Conservation (phyloP, 2,329 filamentous ascomycete species). For the Fusarium circinatum region DNA sequence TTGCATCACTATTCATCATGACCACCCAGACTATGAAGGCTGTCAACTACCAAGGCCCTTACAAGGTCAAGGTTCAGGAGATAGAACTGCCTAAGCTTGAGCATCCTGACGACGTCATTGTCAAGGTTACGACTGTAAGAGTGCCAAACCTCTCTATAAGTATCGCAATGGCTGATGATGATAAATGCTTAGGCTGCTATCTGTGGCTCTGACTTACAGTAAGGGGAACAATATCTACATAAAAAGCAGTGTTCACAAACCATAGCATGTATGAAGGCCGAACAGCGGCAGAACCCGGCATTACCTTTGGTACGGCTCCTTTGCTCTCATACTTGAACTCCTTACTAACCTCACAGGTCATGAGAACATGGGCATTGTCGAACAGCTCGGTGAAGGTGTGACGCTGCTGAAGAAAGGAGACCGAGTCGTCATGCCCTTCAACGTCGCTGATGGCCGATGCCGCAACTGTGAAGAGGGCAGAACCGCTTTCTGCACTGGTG, state of each 20-base stretch:
- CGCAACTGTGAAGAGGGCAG: conserved; percentile 72
- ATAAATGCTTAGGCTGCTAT: conserved; percentile 54
- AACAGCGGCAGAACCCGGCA: conserved; percentile 69
- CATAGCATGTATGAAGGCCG: conserved; percentile 72
- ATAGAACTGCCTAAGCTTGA: conserved; percentile 67
- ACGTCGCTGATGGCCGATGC: conserved; percentile 71
- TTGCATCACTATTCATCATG: conserved; percentile 26
- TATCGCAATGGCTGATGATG: conserved; percentile 11
- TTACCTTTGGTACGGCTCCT: conserved; percentile 62
- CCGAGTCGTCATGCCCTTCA: conserved; percentile 72
- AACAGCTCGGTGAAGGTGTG: conserved; percentile 66
- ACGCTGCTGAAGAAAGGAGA: conserved; percentile 71
- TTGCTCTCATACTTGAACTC: no score
- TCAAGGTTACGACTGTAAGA: conserved; percentile 72
- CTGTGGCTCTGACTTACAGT: conserved; percentile 63
- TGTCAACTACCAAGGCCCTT: conserved; percentile 70
- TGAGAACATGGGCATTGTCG: conserved; percentile 69
- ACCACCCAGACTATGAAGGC: conserved; percentile 63
- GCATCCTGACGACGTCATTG: conserved; percentile 72
- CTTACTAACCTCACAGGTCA: conserved; percentile 50
- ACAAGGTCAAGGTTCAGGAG: conserved; percentile 70
- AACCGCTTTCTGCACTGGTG: conserved; percentile 72
- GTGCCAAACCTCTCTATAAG: neutral
- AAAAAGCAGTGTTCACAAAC: conserved; percentile 2
- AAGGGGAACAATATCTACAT: conserved; percentile 24